Base-by-base conservation (phyloP, 139 green algal species). In the Volvox africanus region DNA sequence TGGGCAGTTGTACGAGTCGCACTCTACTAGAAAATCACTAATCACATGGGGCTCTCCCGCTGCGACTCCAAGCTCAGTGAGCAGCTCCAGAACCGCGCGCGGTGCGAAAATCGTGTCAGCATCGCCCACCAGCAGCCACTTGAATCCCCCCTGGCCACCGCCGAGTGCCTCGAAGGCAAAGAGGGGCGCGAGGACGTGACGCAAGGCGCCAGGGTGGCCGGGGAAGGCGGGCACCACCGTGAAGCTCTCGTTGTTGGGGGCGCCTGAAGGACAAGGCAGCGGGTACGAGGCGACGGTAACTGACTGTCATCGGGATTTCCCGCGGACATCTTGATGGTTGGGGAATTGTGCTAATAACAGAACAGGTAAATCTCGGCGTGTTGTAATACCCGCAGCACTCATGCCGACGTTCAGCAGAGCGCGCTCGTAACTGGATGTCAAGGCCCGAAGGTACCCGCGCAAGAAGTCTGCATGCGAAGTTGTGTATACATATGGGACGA, bases 111-210 rank as follows among this genome's bases (percentile, higher is more conserved):
- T 36, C 35, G 77, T 82, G 77, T 82, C 77, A 3, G 35, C 77
- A 36, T 82, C 77, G 20, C 77, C 77, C 22, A 82, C 22, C 35
- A 82, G 77, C 77, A 82, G 33, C 77, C 77, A 82, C 35, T 82
- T 82, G 77, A 82, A 82, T 17, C 3, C n/a, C 12, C 30, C 75
- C 12, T 32, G 11, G 75, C 68, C 68, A 26, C 21, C 17, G 18
- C 68, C 68, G 68, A 84, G 5, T 1, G 78, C 35, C 28, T 84
- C 35, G 9, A 12, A 67, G 11, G 78, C 35, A 36, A 84, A 67
- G 1, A 32, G 17, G 20, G 35, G 78, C 0, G 77, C 77, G 18
- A 82, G 35, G 21, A 67, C 78, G 35, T 33, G 6, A 1, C 78
- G 78, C 36, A 67, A 1, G 2, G 24, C 14, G 2, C 2, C 21